phyloP scores from a whole-genome alignment of 306 rosid genomes.

The Purshia tridentata region DNA sequence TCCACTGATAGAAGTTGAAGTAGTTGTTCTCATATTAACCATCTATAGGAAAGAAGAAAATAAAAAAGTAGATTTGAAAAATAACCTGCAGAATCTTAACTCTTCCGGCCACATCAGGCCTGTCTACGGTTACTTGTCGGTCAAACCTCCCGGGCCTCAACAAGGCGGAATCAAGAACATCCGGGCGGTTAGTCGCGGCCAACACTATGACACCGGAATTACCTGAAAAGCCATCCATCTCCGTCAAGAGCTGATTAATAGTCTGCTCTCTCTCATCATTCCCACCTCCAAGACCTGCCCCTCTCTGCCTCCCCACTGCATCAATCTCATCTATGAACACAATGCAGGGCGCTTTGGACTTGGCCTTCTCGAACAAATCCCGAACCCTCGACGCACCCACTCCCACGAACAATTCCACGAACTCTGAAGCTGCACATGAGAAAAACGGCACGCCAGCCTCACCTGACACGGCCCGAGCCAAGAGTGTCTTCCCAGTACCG shows the following conservation, averaged over 20 bases:
- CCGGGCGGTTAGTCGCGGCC: slow-evolving; percentile 98
- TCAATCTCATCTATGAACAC: slow-evolving; percentile 97
- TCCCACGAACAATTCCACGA: slow-evolving; percentile 89
- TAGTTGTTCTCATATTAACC: too few relatives aligned
- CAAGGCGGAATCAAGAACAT: slow-evolving; percentile 88
- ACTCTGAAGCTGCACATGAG: slow-evolving; percentile 97
- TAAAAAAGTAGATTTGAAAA: not conserved
- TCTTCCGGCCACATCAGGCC: slow-evolving; percentile 98
- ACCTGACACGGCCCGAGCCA: slow-evolving; percentile 92
- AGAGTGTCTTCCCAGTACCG: slow-evolving; percentile 90
- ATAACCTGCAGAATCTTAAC: slow-evolving; percentile 94
- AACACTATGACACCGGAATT: slow-evolving; percentile 94
- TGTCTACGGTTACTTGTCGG: slow-evolving; percentile 93
- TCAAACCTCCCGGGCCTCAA: slow-evolving; percentile 93
- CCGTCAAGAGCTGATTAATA: slow-evolving; percentile 93
- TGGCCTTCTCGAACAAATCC: slow-evolving; percentile 97
- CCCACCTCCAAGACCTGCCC: slow-evolving; percentile 98
- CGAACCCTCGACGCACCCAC: slow-evolving; percentile 97
- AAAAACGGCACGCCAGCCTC: slow-evolving; percentile 96
- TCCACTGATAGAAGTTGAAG: too few relatives aligned
- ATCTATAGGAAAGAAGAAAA: not conserved
- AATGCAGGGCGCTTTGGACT: slow-evolving; percentile 97
- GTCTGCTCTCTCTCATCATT: slow-evolving; percentile 99
- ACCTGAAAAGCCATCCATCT: slow-evolving; percentile 98
- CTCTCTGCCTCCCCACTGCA: slow-evolving; percentile 99